These are phyloP conservation scores for Cucurbita moschata DNA, from an alignment of 306 rosid species.

Conservation along the genomic window DNA sequence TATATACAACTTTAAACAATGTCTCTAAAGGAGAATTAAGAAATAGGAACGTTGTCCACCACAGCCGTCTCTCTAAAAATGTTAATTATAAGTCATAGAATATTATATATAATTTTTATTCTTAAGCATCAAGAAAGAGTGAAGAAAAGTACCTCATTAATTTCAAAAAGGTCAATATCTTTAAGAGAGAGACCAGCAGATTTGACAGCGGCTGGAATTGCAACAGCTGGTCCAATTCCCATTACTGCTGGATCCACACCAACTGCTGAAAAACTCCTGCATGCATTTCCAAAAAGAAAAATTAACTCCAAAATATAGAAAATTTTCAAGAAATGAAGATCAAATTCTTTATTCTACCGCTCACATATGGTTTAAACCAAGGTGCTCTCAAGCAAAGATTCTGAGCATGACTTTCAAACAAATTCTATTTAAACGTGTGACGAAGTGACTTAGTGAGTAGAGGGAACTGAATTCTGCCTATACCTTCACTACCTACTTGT, in stretches of 20 bases:
- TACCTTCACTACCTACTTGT: too few species aligned
- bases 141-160: slow-evolving; percentile 49
- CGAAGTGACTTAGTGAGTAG: too few species aligned
- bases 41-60: background rate
- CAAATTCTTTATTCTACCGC: too few species aligned
- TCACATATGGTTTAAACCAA: too few species aligned
- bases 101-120: background rate
- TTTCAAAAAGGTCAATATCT: slow-evolving; percentile 60
- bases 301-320: background rate
- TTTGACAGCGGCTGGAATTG: slow-evolving; percentile 83
- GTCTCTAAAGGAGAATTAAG: background rate
- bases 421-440: too few species aligned
- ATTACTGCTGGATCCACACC: slow-evolving; percentile 94
- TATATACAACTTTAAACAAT: background rate
- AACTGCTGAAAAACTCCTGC: slow-evolving; percentile 80
- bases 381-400: too few species aligned
- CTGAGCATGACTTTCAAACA: too few species aligned
- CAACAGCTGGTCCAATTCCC: slow-evolving; percentile 90
- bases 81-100: background rate
- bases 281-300: background rate
- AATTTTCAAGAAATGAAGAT: too few species aligned
- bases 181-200: slow-evolving; percentile 74
- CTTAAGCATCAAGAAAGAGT: background rate
- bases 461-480: too few species aligned
- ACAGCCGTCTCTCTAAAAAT: background rate